These are phyloP conservation scores for Alternaria longipes DNA, from an alignment of 2,329 filamentous ascomycete genomes.

Conservation along the genomic window DNA sequence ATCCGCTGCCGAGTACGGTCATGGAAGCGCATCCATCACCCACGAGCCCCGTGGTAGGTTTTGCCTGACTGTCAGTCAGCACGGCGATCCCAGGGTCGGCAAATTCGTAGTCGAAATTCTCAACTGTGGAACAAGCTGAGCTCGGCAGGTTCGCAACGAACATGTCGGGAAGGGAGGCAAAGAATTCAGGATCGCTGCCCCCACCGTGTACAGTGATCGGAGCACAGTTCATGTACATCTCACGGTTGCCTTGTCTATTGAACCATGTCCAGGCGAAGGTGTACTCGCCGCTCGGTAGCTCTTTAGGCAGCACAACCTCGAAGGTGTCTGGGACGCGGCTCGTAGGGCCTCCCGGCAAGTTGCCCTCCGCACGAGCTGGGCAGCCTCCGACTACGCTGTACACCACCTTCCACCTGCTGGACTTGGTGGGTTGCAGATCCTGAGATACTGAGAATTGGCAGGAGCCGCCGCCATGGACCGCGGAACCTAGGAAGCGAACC, in stretches of 20 bases:
- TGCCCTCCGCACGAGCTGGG: constrained; percentile 67
- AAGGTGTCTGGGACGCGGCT: not conserved
- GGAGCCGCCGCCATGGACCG: constrained; percentile 73
- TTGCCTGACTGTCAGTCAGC: too few relatives aligned
- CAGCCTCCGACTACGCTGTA: constrained; percentile 89
- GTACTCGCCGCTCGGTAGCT: constrained; percentile 77
- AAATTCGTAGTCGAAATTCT: too few relatives aligned
- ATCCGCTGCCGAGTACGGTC: too few relatives aligned
- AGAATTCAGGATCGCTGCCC: constrained; percentile 61
- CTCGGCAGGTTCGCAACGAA: constrained; percentile 73
- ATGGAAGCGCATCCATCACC: too few relatives aligned
- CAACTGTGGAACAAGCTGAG: too few relatives aligned
- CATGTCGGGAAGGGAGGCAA: constrained; percentile 73
- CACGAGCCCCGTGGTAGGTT: too few relatives aligned
- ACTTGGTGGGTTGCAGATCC: constrained; percentile 69
- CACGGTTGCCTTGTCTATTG: constrained; percentile 89
- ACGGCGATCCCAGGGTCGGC: too few relatives aligned
- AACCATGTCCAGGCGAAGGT: constrained; percentile 94
- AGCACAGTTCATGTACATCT: constrained; percentile 62
- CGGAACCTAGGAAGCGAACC: constrained; percentile 51
- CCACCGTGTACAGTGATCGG: constrained; percentile 66
- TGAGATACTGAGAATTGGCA: constrained; percentile 74
- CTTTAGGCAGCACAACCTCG: constrained; percentile 73
- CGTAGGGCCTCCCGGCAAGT: constrained; percentile 27
- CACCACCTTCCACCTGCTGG: constrained; percentile 84